Evolutionary conservation across 2,329 filamentous ascomycete species (phyloP).

Genomic region (Xylariaceae sp.): DNA sequence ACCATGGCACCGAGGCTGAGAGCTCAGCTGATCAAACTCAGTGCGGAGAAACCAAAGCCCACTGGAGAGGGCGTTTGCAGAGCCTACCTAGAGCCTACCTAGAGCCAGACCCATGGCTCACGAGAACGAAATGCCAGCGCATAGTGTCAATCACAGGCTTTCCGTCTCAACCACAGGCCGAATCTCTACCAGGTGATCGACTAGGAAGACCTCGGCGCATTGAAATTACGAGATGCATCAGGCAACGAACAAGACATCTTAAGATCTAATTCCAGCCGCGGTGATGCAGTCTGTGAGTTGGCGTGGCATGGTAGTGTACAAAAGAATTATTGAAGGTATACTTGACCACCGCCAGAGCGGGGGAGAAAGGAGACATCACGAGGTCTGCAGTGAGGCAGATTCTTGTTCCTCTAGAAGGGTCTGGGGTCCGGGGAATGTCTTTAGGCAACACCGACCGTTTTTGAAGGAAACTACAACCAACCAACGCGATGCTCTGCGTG

Average conservation of each 20-base stretch:
- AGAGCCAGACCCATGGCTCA: slow-evolving; percentile 1
- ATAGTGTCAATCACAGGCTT: slow-evolving; percentile 10
- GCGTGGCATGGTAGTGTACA: too few species aligned
- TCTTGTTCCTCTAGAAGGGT: too few species aligned
- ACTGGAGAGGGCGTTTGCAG: background rate
- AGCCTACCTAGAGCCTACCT: background rate
- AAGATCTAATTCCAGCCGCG: too few species aligned
- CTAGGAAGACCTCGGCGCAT: background rate
- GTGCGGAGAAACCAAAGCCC: slow-evolving; percentile 17
- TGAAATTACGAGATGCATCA: slow-evolving; percentile 5
- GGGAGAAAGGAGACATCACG: too few species aligned
- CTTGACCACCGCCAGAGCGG: too few species aligned
- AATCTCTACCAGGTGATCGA: background rate
- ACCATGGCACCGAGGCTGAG: slow-evolving; percentile 18
- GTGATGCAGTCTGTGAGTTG: too few species aligned
- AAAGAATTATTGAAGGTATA: too few species aligned
- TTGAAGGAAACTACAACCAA: slow-evolving; percentile 6
- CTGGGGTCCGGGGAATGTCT: too few species aligned
- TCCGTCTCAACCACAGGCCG: slow-evolving; percentile 3
- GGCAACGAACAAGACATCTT: slow-evolving; percentile 1
- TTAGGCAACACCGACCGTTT: background rate
- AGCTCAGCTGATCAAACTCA: slow-evolving; percentile 21
- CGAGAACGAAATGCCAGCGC: slow-evolving; percentile 4
- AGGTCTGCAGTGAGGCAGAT: too few species aligned
- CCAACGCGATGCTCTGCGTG: slow-evolving; percentile 5